Evolutionary conservation across 1,284 basidiomycete genomes (phyloP).

Genomic region (Cryptococcus sp.): DNA sequence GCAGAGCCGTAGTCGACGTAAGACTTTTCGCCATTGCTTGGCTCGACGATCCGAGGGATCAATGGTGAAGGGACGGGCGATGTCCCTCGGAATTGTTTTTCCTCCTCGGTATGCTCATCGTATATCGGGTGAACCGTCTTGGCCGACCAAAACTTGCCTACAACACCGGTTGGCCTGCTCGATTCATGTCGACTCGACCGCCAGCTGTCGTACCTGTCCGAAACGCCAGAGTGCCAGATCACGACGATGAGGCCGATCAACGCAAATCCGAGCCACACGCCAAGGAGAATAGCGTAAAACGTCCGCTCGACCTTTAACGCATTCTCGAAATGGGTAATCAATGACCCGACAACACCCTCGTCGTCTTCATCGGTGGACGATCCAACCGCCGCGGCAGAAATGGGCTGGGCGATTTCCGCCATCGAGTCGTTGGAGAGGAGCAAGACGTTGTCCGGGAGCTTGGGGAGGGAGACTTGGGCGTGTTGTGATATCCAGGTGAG

Average conservation of each 20-base stretch:
- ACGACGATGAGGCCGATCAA: constrained; percentile 35
- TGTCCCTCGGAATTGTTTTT: constrained; percentile 24
- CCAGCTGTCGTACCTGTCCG: constrained; percentile 17
- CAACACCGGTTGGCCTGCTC: not conserved
- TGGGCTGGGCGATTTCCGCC: constrained; percentile 69
- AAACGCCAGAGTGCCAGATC: constrained; percentile 36
- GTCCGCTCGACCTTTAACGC: constrained; percentile 70
- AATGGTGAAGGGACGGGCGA: constrained; percentile 4
- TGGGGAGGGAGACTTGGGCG: constrained; percentile 69
- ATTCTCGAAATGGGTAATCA: constrained; percentile 66
- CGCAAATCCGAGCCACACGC: constrained; percentile 56
- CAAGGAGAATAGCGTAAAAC: constrained; percentile 76
- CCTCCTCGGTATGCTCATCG: constrained; percentile 26
- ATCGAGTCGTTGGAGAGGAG: constrained; percentile 65
- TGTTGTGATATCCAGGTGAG: constrained; percentile 89
- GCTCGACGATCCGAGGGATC: constrained; percentile 14
- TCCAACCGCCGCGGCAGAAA: constrained; percentile 72
- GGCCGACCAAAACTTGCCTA: no score
- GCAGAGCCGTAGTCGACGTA: not conserved
- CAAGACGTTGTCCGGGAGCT: constrained; percentile 65
- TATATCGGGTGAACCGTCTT: constrained; percentile 25
- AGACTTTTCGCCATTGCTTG: constrained; percentile 4
- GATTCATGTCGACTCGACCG: not conserved
- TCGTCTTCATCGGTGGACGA: constrained; percentile 45
- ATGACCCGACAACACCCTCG: constrained; percentile 62